Percentiles rank a stretch among this genome's conserved stretches.
Conservation (phyloP, 495 filamentous ascomycete species). For the Daldinia vernicosa region DNA sequence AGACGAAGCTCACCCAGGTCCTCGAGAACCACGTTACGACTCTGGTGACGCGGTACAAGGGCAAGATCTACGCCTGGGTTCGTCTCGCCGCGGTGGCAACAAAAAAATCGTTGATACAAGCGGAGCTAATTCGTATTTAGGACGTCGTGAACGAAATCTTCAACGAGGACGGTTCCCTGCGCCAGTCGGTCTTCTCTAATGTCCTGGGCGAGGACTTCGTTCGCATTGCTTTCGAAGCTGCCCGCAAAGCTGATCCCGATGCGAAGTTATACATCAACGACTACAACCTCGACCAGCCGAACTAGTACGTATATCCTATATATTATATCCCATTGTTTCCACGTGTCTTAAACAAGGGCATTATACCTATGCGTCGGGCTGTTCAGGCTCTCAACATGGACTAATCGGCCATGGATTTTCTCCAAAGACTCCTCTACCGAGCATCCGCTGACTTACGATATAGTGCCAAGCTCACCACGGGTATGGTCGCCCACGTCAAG, state of each 20-base stretch:
- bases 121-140: slow-evolving; percentile 38
- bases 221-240: slow-evolving; percentile 68
- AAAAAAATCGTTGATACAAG: not conserved
- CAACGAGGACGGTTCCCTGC: slow-evolving; percentile 68
- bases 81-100: slow-evolving; percentile 20
- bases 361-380: too few species aligned
- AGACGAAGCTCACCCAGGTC: slow-evolving; percentile 58
- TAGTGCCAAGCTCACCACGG: slow-evolving; percentile 64
- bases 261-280: slow-evolving; percentile 76
- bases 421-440: not conserved
- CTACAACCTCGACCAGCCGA: slow-evolving; percentile 66
- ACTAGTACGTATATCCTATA: slow-evolving; percentile 15
- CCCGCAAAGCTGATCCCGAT: slow-evolving; percentile 64
- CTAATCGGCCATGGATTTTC: not conserved
- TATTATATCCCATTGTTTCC: not conserved
- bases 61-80: slow-evolving; percentile 69
- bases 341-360: not conserved
- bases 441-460: not conserved
- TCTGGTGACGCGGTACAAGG: slow-evolving; percentile 66
- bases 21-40: slow-evolving; percentile 68
- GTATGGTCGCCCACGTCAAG: slow-evolving; percentile 71
- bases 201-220: slow-evolving; percentile 67
- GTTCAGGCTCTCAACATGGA: not conserved
- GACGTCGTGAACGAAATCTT: slow-evolving; percentile 76
- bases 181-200: slow-evolving; percentile 65